phyloP scores from a whole-genome alignment of 2,329 filamentous ascomycete species.

The Neurospora sp. region DNA sequence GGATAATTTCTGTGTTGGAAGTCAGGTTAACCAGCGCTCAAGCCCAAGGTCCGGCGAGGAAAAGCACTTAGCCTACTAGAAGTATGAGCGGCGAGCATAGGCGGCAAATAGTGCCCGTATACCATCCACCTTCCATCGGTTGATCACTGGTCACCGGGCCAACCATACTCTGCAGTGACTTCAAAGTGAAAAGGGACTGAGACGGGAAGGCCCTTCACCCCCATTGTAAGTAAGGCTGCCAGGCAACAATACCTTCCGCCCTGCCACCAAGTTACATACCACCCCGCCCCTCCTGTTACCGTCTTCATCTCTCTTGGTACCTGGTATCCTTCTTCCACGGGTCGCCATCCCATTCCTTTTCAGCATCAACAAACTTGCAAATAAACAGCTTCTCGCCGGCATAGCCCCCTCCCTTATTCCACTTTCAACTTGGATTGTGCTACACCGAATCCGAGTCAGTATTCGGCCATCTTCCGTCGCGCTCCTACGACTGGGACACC shows the following conservation, averaged over 20 bases:
- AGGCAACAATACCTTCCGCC: background rate
- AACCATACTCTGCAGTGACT: background rate
- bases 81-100: background rate
- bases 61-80: background rate
- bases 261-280: background rate
- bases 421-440: background rate
- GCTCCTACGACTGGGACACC: background rate
- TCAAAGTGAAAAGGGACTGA: background rate
- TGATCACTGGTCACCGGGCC: background rate
- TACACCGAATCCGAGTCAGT: background rate
- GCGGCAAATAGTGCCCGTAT: background rate
- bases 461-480: background rate
- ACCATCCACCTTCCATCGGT: background rate
- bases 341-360: background rate
- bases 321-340: background rate
- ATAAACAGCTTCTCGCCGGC: background rate
- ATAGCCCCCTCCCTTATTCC: background rate
- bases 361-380: background rate
- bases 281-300: background rate
- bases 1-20: background rate
- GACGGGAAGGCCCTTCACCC: background rate
- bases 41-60: background rate
- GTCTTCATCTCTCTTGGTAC: background rate
- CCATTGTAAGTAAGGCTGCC: background rate
- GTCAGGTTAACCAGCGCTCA: background rate